phyloP scores from a whole-genome alignment of 129 eudicot genomes.

The Kitagawia praeruptora region DNA sequence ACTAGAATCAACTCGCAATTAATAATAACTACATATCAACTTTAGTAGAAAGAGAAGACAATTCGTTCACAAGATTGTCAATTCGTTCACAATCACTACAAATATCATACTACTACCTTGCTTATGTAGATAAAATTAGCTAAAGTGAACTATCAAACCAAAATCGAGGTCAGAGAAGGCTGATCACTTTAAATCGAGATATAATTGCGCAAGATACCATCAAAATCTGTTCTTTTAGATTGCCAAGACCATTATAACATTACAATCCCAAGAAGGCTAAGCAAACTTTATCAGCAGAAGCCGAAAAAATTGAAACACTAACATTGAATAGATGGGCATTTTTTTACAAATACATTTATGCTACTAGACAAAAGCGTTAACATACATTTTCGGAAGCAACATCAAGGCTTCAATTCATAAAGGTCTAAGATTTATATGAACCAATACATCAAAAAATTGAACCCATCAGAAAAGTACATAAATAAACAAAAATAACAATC shows the following conservation, averaged over 20 bases:
- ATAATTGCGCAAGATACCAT: background rate
- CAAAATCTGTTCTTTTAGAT: background rate
- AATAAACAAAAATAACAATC: background rate
- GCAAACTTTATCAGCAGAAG: background rate
- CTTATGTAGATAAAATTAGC: background rate
- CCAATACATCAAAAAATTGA: background rate
- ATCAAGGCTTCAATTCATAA: background rate
- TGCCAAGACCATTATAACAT: background rate
- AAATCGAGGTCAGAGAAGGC: background rate
- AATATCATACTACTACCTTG: background rate
- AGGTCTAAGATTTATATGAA: background rate
- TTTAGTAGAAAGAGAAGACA: background rate
- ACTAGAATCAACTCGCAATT: background rate
- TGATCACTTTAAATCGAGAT: background rate
- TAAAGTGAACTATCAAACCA: slow-evolving; percentile 1
- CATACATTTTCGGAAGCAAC: background rate
- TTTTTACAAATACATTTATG: background rate
- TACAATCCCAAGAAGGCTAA: background rate
- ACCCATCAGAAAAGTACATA: background rate
- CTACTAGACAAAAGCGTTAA: background rate
- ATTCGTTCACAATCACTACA: too few relatives aligned
- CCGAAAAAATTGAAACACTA: background rate
- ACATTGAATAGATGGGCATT: background rate
- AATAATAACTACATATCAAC: background rate
- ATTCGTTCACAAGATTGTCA: background rate